Evolutionary conservation across 495 filamentous ascomycete genomes (phyloP), one percentile per base, ranked within the genome.

Genomic region (Xylaria palmicola): DNA sequence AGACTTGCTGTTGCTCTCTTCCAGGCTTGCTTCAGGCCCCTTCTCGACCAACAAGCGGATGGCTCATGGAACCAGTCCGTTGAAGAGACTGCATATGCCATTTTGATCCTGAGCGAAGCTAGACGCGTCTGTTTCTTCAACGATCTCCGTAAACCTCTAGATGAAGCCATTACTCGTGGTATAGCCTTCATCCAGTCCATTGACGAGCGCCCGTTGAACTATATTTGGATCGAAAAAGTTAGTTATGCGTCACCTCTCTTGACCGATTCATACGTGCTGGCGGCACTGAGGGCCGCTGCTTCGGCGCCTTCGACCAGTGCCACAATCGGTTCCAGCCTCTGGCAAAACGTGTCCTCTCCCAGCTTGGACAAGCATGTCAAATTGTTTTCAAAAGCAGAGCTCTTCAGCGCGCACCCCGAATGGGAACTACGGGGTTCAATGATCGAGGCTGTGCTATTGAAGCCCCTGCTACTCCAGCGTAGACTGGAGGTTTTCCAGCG

Each of bases 201-300:
- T 26, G 34, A 56, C 24, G 53, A 56, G 4, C 49, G 59, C 7
- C 59, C 59, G 27, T 44, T 45, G 4, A 49, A 66, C 34, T 66
- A 67, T 40, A 52, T 78, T 4, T 81, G 78, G 78, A 70, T 81
- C 13, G 78, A 79, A 55, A 81, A 81, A 54, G 72, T 75, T 40
- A 69, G 68, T 12, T 80, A 79, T 50, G 60, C 61, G 19, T 76
- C 72, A 13, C 43, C 56, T 4, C 39, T 75, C 6, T 60, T 81
- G 22, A 63, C 68, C 0, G 30, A 74, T 40, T 57, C 68, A 7
- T 79, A 79, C 49, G 63, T 54, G n/a, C 59, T 76, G 3, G 68
- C 70, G 8, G 76, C 77, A 3, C 27, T 62, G 10, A 62, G 57
- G 36, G 51, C 53, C 68, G 13, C 62, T 68, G 53, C 47, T 19